Percentiles rank a stretch among this genome's conserved stretches.
These are phyloP conservation scores for Ilyonectria sp. DNA, from an alignment of 2,329 filamentous ascomycete genomes.

Conservation along the genomic window DNA sequence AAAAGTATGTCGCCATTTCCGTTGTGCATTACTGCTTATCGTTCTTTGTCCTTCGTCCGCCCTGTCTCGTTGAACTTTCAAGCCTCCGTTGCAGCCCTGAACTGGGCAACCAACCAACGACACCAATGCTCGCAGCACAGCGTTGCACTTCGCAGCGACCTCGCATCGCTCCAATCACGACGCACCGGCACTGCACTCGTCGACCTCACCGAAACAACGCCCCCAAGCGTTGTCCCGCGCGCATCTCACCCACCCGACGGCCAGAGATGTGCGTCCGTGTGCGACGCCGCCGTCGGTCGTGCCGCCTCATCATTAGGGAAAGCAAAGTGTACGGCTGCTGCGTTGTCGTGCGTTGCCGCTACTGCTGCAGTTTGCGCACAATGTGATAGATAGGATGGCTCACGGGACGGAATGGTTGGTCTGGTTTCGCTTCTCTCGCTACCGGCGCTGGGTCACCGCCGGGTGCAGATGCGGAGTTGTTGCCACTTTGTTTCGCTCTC, in stretches of 20 bases:
- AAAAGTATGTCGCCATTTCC: neutral
- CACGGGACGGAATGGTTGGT: neutral
- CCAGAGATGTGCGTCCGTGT: neutral
- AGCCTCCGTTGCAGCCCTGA: conserved; percentile 6
- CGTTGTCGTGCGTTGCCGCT: neutral
- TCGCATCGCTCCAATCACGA: neutral
- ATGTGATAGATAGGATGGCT: too few relatives aligned
- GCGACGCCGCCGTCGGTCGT: neutral
- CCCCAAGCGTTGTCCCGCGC: neutral
- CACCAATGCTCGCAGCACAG: conserved; percentile 6
- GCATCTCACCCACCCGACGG: neutral
- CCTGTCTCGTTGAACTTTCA: neutral
- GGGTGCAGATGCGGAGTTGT: too few relatives aligned
- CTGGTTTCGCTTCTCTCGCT: neutral
- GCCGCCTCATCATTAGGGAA: neutral
- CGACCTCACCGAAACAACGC: conserved; percentile 1
- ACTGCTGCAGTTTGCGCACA: neutral
- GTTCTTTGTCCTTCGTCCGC: conserved; percentile 2
- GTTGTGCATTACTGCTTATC: neutral
- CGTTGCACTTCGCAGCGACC: neutral
- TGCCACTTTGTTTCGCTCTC: conserved; percentile 1
- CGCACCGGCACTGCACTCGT: neutral
- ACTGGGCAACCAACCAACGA: neutral
- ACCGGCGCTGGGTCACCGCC: neutral
- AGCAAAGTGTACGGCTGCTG: neutral